Percentiles rank a stretch among this genome's conserved stretches.
Evolutionary conservation across 2,329 filamentous ascomycete genomes (phyloP).

Genomic region (Xylaria polymorpha): DNA sequence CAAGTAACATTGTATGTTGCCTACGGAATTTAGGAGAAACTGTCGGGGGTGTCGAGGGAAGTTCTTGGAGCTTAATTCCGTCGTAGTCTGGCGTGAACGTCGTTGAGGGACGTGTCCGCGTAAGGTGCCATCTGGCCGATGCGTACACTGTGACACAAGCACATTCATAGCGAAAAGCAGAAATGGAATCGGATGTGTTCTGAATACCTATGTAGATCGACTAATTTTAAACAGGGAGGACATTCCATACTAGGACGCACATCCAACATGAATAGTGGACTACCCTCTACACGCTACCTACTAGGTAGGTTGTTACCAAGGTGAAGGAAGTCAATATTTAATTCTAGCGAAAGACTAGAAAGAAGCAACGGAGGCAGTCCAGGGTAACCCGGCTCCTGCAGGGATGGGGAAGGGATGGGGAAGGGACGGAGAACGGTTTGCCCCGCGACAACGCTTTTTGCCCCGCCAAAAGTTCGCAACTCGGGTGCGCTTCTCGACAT

Average conservation of each 20-base stretch:
- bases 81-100: neutral
- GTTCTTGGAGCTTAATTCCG: no score
- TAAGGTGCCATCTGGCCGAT: neutral
- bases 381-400: slow-evolving; percentile 26
- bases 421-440: slow-evolving; percentile 11
- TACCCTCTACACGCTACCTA: neutral
- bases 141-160: neutral
- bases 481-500: slow-evolving; percentile 10
- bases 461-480: slow-evolving; percentile 32
- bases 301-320: neutral
- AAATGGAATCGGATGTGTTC: neutral
- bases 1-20: neutral
- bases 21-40: slow-evolving; percentile 4
- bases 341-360: neutral
- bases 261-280: neutral
- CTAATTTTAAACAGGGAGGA: neutral
- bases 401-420: slow-evolving; percentile 6
- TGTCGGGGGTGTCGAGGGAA: neutral
- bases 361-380: neutral
- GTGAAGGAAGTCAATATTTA: neutral
- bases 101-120: neutral
- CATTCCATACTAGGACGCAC: neutral
- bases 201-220: neutral
- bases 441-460: slow-evolving; percentile 31
- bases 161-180: neutral